Evolutionary conservation across 371 early-diverging fungal species (phyloP), one percentile per base, ranked within the genome.

Genomic region (Rhizopus delemar): DNA sequence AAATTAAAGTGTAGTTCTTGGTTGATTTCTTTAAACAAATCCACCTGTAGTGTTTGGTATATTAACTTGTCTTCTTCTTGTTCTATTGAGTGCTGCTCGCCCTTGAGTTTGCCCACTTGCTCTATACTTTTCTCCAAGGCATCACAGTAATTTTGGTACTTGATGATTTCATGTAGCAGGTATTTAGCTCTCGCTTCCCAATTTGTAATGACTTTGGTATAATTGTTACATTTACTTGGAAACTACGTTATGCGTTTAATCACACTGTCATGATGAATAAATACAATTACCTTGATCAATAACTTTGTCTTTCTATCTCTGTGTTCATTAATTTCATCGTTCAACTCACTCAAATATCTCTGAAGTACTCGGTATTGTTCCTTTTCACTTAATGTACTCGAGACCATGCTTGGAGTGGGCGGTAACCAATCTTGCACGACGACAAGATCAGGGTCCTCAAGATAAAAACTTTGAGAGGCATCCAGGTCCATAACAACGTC

Each of bases 161-260:
- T 92, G 64, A 92, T 88, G 56, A 90, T 85, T 70, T 94, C 93
- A 61, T 87, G 83, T 56, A 92, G 72, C 39, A 94, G 69, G 63
- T 90, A 90, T 60, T 89, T 85, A 15, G 90, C 85, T 66, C 88
- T 90, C 34, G 85, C 77, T 68, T 88, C 90, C 95, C 95, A 94
- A 66, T 94, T 94, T 8, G 79, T 68, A 48, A 90, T 74, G 3
- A 91, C 93, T 59, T 87, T 88, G 7, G 74, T 71, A 59, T 83
- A 60, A 39, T 74, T 76, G 53, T 72, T 65, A 12, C 88, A 80
- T 59, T 76, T 74, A n/a, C 77, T 75, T 33, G 71, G 73, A 60
- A 86, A 89, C 77, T 81, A 61, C 11, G 6, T 36, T 11, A 36
- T 36, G 1, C 1, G 6, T 8, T 8, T 36, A 36, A 2, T 36